Percentiles rank a stretch among this genome's conserved stretches.
phyloP scores from a whole-genome alignment of 1,139 yeast species.

The Kodamaea sp. region DNA sequence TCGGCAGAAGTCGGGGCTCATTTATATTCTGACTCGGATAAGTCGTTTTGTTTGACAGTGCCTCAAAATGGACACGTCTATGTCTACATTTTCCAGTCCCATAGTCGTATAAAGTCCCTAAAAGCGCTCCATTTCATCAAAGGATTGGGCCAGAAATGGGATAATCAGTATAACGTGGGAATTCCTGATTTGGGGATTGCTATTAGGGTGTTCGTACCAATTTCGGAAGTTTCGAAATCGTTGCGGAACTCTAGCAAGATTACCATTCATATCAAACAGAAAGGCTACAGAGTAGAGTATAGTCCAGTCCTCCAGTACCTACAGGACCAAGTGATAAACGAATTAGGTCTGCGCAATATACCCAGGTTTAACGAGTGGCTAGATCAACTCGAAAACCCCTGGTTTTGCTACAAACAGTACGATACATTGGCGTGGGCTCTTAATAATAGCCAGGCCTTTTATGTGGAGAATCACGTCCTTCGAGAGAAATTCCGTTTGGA shows the following conservation, averaged over 20 bases:
- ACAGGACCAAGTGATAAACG: constrained; percentile 21
- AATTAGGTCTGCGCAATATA: constrained; percentile 10
- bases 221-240: constrained; percentile 19
- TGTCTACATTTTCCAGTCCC: constrained; percentile 57
- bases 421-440: constrained; percentile 78
- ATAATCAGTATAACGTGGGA: constrained; percentile 32
- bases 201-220: constrained; percentile 45
- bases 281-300: constrained; percentile 39
- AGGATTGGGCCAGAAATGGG: constrained; percentile 32
- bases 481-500: constrained; percentile 45
- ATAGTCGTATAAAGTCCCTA: constrained; percentile 52
- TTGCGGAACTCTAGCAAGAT: constrained; percentile 9
- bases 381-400: constrained; percentile 24
- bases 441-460: constrained; percentile 51
- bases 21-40: constrained; percentile 68
- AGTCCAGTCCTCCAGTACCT: constrained; percentile 38
- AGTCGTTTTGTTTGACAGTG: constrained; percentile 58
- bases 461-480: constrained; percentile 31
- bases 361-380: constrained; percentile 19
- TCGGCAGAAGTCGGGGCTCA: constrained; percentile 35
- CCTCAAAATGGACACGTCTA: constrained; percentile 26
- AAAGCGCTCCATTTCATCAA: constrained; percentile 66
- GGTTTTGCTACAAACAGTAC: constrained; percentile 66
- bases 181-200: constrained; percentile 56
- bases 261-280: constrained; percentile 16